phyloP scores from a whole-genome alignment of 495 filamentous ascomycete genomes.

The Penicillium psychrofluorescens region DNA sequence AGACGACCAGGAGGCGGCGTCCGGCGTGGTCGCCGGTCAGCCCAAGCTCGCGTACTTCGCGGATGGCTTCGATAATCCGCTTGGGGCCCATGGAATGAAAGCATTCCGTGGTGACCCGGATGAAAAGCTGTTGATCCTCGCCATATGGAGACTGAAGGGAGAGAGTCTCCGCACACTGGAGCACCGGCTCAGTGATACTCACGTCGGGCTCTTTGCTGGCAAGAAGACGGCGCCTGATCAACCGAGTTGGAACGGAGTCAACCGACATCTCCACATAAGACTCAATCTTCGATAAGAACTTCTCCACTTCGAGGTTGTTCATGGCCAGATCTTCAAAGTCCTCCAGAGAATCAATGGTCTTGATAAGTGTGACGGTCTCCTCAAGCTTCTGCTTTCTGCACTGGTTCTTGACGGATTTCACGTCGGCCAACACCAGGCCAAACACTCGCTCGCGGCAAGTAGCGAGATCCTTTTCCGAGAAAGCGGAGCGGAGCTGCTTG shows the following conservation, averaged over 20 bases:
- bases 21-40: slow-evolving; percentile 22
- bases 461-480: slow-evolving; percentile 26
- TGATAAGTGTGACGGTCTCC: slow-evolving; percentile 34
- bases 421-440: slow-evolving; percentile 25
- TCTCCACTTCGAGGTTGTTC: slow-evolving; percentile 31
- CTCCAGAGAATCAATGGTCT: slow-evolving; percentile 36
- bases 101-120: slow-evolving; percentile 28
- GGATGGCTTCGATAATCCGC: slow-evolving; percentile 20
- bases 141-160: slow-evolving; percentile 31
- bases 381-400: slow-evolving; percentile 36
- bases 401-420: slow-evolving; percentile 33
- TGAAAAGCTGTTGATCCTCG: slow-evolving; percentile 36
- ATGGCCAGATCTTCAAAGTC: slow-evolving; percentile 37
- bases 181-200: slow-evolving; percentile 22
- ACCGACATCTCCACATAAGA: slow-evolving; percentile 32
- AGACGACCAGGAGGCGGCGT: slow-evolving; percentile 30
- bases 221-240: slow-evolving; percentile 33
- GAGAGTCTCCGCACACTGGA: slow-evolving; percentile 31
- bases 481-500: slow-evolving; percentile 18
- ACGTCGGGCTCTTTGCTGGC: slow-evolving; percentile 25
- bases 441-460: slow-evolving; percentile 30
- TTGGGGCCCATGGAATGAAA: slow-evolving; percentile 29
- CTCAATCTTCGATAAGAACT: slow-evolving; percentile 32
- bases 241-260: slow-evolving; percentile 27
- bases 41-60: slow-evolving; percentile 26